phyloP scores from a whole-genome alignment of 768 basidiomycete species.

The Termitomyces sp. region DNA sequence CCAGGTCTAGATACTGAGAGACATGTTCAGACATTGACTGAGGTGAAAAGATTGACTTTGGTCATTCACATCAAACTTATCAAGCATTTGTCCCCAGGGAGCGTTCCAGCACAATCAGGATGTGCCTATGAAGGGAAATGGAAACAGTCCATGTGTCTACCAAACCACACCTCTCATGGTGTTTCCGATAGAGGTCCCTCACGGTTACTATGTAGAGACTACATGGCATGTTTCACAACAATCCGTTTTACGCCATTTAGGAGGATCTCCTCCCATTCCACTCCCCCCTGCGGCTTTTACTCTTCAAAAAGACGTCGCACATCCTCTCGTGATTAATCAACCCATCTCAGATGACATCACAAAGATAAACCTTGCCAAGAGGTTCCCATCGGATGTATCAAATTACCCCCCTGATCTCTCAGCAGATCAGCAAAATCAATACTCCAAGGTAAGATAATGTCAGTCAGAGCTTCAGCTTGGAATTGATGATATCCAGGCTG shows the following conservation, averaged over 20 bases:
- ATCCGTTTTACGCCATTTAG: too few species aligned
- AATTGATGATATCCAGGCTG: neutral
- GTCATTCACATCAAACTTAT: neutral
- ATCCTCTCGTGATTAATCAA: neutral
- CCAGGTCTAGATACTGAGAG: neutral
- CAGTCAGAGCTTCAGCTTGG: too few species aligned
- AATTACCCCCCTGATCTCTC: neutral
- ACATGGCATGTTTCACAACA: neutral
- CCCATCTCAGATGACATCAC: neutral
- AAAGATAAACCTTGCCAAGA: slow-evolving; percentile 4
- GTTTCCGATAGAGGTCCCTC: neutral
- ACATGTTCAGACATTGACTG: neutral
- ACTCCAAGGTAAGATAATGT: neutral
- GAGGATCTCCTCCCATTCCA: neutral
- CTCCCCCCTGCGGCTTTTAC: neutral
- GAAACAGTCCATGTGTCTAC: neutral
- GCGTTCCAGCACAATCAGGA: neutral
- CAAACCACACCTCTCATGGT: neutral
- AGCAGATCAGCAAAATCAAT: neutral
- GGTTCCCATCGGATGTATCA: neutral
- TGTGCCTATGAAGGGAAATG: neutral
- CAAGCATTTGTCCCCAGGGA: neutral
- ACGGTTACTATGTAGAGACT: neutral
- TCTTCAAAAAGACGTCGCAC: neutral
- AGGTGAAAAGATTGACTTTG: neutral